These are phyloP conservation scores for Crucibulum laeve DNA, from an alignment of 768 basidiomycete species.

Conservation along the genomic window DNA sequence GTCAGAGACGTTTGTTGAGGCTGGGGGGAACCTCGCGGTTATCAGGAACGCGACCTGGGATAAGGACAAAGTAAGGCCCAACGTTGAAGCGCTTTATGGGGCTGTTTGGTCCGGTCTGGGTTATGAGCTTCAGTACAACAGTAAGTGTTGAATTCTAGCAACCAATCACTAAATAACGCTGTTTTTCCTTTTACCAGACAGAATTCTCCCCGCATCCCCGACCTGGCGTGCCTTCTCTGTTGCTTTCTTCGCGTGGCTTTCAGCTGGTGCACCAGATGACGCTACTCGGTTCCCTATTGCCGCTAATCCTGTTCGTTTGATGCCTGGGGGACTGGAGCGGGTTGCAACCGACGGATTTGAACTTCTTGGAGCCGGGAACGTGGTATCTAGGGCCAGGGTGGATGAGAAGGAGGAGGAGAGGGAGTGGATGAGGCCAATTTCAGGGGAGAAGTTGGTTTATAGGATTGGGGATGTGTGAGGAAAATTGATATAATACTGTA, in stretches of 20 bases:
- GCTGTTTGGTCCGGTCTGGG: conserved; percentile 29
- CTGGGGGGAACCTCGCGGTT: conserved; percentile 26
- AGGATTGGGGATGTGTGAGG: too few species aligned
- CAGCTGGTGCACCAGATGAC: conserved; percentile 13
- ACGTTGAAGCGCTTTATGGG: conserved; percentile 22
- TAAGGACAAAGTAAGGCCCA: conserved; percentile 16
- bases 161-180: neutral
- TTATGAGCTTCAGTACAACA: conserved; percentile 23
- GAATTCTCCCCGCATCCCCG: conserved; percentile 15
- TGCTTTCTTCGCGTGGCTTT: conserved; percentile 25
- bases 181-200: conserved; percentile 12
- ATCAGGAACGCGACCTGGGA: conserved; percentile 20
- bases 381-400: conserved; percentile 13
- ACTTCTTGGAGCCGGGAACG: conserved; percentile 23
- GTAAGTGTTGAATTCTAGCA: conserved; percentile 9
- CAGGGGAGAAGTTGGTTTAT: conserved; percentile 28
- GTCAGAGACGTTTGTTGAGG: conserved; percentile 21
- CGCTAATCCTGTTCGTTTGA: conserved; percentile 22
- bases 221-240: conserved; percentile 23
- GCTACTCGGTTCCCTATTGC: conserved; percentile 16
- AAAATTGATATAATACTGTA: too few species aligned
- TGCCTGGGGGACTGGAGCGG: conserved; percentile 24
- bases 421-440: conserved; percentile 23
- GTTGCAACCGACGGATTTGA: conserved; percentile 22
- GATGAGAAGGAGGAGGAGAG: neutral